Conservation (phyloP, 176 grass and related monocot species). For the Echinochloa phyllopogon region DNA sequence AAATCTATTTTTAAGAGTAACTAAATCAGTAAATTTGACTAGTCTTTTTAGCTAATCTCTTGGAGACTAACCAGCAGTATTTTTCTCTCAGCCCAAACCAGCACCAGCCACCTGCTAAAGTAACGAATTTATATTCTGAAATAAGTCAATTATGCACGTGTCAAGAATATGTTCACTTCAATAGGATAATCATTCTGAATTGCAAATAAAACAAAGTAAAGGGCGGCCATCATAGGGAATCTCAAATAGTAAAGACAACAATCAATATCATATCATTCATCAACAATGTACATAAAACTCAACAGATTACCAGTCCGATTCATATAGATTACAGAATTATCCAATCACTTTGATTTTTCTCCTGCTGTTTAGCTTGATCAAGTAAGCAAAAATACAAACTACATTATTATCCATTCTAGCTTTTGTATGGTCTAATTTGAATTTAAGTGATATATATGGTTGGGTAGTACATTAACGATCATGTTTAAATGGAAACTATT, state of each 20-base stretch:
- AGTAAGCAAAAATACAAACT: not conserved
- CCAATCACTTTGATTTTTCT: not conserved
- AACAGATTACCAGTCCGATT: not conserved
- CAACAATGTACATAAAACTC: not conserved
- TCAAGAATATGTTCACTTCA: not conserved
- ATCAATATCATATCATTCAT: not conserved
- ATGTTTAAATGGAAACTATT: not conserved
- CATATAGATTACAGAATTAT: not conserved
- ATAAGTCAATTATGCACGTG: not conserved
- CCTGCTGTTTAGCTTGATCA: not conserved
- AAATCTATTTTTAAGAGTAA: too few relatives aligned
- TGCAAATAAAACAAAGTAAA: slow-evolving; percentile 1
- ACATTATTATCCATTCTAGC: not conserved
- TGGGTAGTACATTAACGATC: not conserved
- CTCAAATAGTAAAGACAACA: not conserved
- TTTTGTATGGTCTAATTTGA: not conserved
- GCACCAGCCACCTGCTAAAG: too few relatives aligned
- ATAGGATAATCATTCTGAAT: not conserved
- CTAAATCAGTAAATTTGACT: too few relatives aligned
- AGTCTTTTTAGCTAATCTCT: too few relatives aligned
- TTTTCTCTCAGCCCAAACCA: too few relatives aligned
- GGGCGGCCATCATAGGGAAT: not conserved
- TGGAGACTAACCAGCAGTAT: too few relatives aligned
- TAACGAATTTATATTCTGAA: not conserved
- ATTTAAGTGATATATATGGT: not conserved